Evolutionary conservation across 169 alveolate genomes (phyloP), one percentile per base, ranked within the genome.

Genomic region (Prorocentrum cordatum): DNA sequence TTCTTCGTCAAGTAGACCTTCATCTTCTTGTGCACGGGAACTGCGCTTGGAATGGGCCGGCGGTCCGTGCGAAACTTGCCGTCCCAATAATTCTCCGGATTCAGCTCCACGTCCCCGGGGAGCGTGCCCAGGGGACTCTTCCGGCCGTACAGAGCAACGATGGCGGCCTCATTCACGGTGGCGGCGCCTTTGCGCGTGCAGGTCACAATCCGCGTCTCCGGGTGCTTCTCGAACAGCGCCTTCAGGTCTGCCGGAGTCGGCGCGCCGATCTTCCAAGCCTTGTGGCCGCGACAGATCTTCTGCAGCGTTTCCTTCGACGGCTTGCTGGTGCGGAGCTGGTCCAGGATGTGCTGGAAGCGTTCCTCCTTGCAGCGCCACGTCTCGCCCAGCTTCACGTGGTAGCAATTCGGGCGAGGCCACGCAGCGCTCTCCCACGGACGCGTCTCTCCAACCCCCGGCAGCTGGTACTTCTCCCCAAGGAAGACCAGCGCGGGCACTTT

Each of bases 381-480:
- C 61, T 50, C 72, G 0, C 24, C 31, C 20, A 75, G 58, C 59
- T 22, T 3, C 20, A 54, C n/a, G n/a, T n/a, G n/a, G n/a, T n/a
- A n/a, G n/a, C n/a, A n/a, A n/a, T n/a, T n/a, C n/a, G n/a, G 36
- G 10, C 18, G 9, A 16, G 2, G 10, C 85, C 85, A 73, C 1
- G 70, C 70, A 6, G n/a, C 24, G 35, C 68, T 26, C n/a, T 45
- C 50, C 9, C 36, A 47, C 22, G 50, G 31, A 38, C 70, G 45
- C 58, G 3, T 10, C 12, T 18, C 2, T 3, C 50, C 70, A 32
- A 50, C 70, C 16, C 32, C 85, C 10, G 85, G 85, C 1, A 73
- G 85, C 54, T 73, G 85, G 70, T 70, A 73, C 58, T 47, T 47
- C 26, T 73, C 85, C 1, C 85, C 85, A 47, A 50, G 16, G 26